phyloP scores from a whole-genome alignment of 1,139 yeast genomes.

The Geotrichum cucujoidarum region DNA sequence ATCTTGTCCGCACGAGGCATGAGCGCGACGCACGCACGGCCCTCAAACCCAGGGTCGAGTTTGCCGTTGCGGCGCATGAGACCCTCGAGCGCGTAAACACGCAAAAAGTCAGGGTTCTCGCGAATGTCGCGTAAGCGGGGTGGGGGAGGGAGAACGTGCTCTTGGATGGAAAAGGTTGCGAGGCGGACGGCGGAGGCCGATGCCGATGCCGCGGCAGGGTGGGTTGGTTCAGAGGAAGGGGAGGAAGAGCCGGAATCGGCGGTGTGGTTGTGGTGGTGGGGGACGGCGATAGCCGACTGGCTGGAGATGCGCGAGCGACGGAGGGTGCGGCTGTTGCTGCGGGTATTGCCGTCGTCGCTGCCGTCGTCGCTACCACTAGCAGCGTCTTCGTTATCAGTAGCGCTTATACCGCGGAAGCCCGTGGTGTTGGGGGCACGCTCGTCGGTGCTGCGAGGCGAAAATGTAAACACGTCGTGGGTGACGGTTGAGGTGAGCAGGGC shows the following conservation, averaged over 20 bases:
- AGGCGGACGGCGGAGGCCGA: constrained; percentile 4
- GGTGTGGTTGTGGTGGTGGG: background rate
- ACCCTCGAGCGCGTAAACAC: constrained; percentile 36
- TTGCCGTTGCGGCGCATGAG: constrained; percentile 35
- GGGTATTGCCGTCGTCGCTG: background rate
- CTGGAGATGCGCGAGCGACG: background rate
- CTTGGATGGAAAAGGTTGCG: constrained; percentile 10
- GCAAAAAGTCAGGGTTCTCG: constrained; percentile 37
- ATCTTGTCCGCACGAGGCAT: constrained; percentile 7
- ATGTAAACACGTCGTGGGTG: constrained; percentile 24
- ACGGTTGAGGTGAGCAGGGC: constrained; percentile 17
- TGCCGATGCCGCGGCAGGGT: background rate
- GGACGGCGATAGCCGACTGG: background rate
- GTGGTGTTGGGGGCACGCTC: constrained; percentile 23
- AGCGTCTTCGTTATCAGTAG: too few species aligned
- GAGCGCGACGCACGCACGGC: constrained; percentile 11
- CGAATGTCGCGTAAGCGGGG: constrained; percentile 17
- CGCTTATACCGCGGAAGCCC: too few species aligned
- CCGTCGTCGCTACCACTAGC: background rate
- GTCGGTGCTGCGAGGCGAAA: constrained; percentile 32
- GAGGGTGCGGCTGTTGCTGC: background rate
- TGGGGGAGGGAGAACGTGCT: constrained; percentile 11
- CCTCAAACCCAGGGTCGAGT: constrained; percentile 31
- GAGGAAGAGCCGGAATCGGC: background rate
- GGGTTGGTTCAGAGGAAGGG: background rate